Conservation (phyloP, 179 eudicot species). For the Nepenthes alata region DNA sequence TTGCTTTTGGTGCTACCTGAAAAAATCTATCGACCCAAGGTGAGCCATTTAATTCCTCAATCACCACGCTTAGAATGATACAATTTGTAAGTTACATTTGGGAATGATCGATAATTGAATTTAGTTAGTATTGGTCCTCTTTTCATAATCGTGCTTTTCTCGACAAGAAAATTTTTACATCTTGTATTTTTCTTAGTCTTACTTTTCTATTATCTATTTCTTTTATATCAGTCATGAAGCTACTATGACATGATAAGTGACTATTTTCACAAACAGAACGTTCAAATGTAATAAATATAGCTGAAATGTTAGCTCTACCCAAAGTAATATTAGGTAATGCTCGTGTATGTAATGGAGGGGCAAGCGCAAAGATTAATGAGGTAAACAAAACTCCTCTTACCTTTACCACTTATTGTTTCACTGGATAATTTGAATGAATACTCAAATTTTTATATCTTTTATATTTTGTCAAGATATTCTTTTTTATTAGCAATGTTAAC, state of each 20-base stretch:
- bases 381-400: slow-evolving; percentile 19
- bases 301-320: slow-evolving; percentile 82
- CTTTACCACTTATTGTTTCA: neutral
- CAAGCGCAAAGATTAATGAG: slow-evolving; percentile 94
- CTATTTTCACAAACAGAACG: slow-evolving; percentile 38
- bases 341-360: slow-evolving; percentile 65
- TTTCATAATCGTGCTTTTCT: neutral
- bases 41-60: no score
- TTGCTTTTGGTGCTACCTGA: no score
- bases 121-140: neutral
- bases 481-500: no score
- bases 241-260: neutral
- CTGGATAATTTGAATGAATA: neutral
- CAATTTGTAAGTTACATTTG: no score
- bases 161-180: no score
- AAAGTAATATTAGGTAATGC: slow-evolving; percentile 41
- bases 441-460: no score
- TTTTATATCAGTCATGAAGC: neutral
- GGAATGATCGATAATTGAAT: no score
- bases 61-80: no score
- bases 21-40: no score
- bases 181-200: no score
- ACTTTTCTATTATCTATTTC: neutral
- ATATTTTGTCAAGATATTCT: no score
- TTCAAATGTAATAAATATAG: slow-evolving; percentile 93